Base-by-base conservation (phyloP, 2,329 filamentous ascomycete species). In the Biscogniauxia mediterranea region DNA sequence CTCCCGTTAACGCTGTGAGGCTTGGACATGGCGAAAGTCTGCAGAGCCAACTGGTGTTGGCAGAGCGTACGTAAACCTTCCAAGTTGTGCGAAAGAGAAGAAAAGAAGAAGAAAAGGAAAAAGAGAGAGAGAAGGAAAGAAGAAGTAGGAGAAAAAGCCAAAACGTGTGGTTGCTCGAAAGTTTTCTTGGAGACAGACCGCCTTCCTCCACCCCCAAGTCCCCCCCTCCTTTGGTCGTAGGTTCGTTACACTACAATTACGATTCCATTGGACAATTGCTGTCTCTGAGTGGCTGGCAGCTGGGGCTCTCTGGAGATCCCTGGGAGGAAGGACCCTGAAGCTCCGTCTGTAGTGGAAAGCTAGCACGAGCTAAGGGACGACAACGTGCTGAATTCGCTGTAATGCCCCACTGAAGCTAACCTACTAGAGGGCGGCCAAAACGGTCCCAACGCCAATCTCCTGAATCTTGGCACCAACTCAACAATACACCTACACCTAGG, bases 1-100 rank as follows among this genome's bases (percentile, higher is more conserved):
- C 77, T 81, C 76, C 78, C 78, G 72, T 78, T 80, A 69, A 74
- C 71, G 70, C 79, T 81, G 67, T 77, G 74, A 63, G 79, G 71
- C 68, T 82, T 81, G 62, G 81, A 82, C 76, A 82, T 81, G 70
- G 71, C 81, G 76, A 68, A 62, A 66, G 65, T 64, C 32, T 65
- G 67, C 66, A 68, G 67, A 64, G 66, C 64, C 65, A 66, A 67
- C 60, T 60, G 58, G 52, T 55, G 62, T 55, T 64, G 53, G 55
- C 56, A 60, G 60, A 63, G 60, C 64, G 56, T 64, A 61, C 56
- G 20, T 28, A 57, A 61, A 26, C 53, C 58, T 56, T 64, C 55
- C 60, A 50, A 58, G 42, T 55, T 61, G 19, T 58, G 57, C 56
- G 54, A 52, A 53, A 54, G 53, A 49, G 63, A 61, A 63, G 64